Evolutionary conservation across 1,284 basidiomycete genomes (phyloP).

Genomic region (Heterobasidion irregulare): DNA sequence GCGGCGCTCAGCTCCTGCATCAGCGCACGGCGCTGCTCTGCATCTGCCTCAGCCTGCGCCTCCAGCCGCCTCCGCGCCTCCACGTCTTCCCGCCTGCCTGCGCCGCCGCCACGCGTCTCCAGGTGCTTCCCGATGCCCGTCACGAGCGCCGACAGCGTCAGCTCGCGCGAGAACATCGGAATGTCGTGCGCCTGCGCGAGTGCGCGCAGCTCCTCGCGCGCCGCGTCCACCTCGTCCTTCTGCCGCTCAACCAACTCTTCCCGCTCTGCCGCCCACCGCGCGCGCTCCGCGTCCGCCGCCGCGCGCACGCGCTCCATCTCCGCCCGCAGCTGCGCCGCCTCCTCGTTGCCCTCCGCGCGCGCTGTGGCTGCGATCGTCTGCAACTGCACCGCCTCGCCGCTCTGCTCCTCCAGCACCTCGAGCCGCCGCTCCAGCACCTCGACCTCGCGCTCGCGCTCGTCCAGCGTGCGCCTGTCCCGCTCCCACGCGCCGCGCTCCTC

Average conservation of each 20-base stretch:
- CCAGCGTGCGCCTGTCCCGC: slow-evolving; percentile 57
- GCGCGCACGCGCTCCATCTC: slow-evolving; percentile 2
- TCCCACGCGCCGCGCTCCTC: slow-evolving; percentile 50
- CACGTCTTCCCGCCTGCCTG: slow-evolving; percentile 17
- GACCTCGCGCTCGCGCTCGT: slow-evolving; percentile 18
- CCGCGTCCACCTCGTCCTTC: slow-evolving; percentile 10
- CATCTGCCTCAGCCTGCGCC: slow-evolving; percentile 43
- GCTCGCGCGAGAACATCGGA: slow-evolving; percentile 13
- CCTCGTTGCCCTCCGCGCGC: slow-evolving; percentile 2
- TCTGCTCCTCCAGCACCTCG: slow-evolving; percentile 48
- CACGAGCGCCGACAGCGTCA: slow-evolving; percentile 5
- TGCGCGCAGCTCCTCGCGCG: slow-evolving; percentile 7
- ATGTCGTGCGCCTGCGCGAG: slow-evolving; percentile 10
- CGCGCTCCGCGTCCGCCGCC: slow-evolving; percentile 37
- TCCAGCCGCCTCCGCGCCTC: slow-evolving; percentile 39
- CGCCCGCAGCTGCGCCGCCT: not conserved
- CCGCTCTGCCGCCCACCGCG: slow-evolving; percentile 45
- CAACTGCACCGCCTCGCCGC: slow-evolving; percentile 2
- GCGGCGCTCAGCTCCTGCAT: slow-evolving; percentile 28
- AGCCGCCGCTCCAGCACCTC: slow-evolving; percentile 55
- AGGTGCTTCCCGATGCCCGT: slow-evolving; percentile 10
- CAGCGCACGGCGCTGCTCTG: slow-evolving; percentile 34
- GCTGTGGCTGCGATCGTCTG: slow-evolving; percentile 1
- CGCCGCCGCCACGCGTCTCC: slow-evolving; percentile 1
- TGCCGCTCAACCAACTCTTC: slow-evolving; percentile 30